Evolutionary conservation across 495 filamentous ascomycete species (phyloP).

Genomic region (Xylaria scruposa): DNA sequence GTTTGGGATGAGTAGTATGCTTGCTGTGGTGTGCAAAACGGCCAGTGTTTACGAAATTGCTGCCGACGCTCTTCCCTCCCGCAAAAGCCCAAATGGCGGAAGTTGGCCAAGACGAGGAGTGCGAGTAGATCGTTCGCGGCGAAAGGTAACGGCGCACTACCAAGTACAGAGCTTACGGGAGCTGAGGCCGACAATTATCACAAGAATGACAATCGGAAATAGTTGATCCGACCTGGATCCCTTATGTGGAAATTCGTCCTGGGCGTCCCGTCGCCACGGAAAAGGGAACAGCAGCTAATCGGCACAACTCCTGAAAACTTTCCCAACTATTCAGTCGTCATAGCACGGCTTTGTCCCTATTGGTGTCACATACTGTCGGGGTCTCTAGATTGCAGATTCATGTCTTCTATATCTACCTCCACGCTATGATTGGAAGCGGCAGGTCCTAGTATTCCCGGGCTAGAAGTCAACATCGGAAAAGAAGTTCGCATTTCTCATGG

Average conservation of each 20-base stretch:
- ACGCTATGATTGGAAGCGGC: not conserved
- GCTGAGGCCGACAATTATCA: constrained; percentile 7
- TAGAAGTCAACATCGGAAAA: not conserved
- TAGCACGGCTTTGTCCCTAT: not conserved
- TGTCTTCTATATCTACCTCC: not conserved
- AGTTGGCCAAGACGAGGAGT: constrained; percentile 19
- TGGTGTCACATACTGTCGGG: not conserved
- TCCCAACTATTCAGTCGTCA: not conserved
- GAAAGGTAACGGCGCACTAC: not conserved
- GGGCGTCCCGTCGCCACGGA: not conserved
- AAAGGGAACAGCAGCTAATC: not conserved
- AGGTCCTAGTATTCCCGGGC: not conserved
- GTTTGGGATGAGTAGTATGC: constrained; percentile 6
- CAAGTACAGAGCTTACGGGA: not conserved
- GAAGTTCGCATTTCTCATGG: not conserved
- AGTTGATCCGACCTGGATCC: too few species aligned
- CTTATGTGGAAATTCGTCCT: too few species aligned
- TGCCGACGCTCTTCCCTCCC: constrained; percentile 19
- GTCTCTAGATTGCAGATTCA: not conserved
- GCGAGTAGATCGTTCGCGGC: constrained; percentile 3
- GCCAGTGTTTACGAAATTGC: constrained; percentile 17
- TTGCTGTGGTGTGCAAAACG: constrained; percentile 20
- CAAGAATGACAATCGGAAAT: not conserved
- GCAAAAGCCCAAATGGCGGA: not conserved
- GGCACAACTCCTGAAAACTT: not conserved